Evolutionary conservation across 2,329 filamentous ascomycete species (phyloP).

Genomic region (Penicillium sp.): DNA sequence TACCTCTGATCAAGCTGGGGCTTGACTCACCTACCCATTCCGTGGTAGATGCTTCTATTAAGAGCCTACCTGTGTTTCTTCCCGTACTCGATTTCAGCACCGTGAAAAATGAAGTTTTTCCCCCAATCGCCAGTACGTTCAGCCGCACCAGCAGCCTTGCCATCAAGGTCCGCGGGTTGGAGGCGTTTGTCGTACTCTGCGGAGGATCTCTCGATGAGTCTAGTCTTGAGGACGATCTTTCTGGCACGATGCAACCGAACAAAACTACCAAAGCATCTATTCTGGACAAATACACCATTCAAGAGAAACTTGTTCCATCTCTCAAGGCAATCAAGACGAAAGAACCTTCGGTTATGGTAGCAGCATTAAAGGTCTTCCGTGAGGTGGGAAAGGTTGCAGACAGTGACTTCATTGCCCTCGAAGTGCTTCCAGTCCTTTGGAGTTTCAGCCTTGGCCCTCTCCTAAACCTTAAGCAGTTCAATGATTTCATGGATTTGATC

Average conservation of each 20-base stretch:
- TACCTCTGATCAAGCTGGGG: constrained; percentile 80
- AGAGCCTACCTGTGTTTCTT: constrained; percentile 75
- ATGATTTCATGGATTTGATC: constrained; percentile 85
- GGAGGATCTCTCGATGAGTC: constrained; percentile 64
- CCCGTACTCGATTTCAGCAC: constrained; percentile 93
- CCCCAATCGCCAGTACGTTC: constrained; percentile 85
- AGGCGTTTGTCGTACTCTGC: constrained; percentile 87
- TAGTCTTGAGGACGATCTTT: constrained; percentile 59
- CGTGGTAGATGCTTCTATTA: constrained; percentile 80
- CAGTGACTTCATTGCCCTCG: constrained; percentile 86
- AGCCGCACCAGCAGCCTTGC: constrained; percentile 88
- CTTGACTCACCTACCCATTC: constrained; percentile 88
- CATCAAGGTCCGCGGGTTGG: constrained; percentile 89
- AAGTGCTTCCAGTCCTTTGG: constrained; percentile 88
- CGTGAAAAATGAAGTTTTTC: constrained; percentile 95
- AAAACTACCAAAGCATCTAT: constrained; percentile 69
- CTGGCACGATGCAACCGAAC: constrained; percentile 59
- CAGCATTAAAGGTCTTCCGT: constrained; percentile 77
- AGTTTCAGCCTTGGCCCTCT: constrained; percentile 86
- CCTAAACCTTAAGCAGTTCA: constrained; percentile 83
- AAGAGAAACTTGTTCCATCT: constrained; percentile 92
- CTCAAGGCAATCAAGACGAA: constrained; percentile 95
- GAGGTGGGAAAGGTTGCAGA: constrained; percentile 82
- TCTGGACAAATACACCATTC: constrained; percentile 95
- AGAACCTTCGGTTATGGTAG: constrained; percentile 96